Conservation (phyloP, 2,329 filamentous ascomycete genomes). For the Purpureocillium takamizusanense region DNA sequence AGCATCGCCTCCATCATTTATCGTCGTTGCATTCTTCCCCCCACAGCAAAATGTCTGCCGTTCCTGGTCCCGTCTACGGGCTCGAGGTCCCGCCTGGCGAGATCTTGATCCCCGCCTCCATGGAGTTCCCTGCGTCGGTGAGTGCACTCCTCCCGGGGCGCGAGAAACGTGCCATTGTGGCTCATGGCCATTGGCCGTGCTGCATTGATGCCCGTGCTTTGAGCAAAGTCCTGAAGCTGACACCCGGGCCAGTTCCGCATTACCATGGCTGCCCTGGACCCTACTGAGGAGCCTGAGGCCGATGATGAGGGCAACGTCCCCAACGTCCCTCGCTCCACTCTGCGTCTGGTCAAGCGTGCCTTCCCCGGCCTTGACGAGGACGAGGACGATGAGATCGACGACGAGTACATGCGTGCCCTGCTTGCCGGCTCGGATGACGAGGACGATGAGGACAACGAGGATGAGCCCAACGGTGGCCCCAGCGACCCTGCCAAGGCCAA, state of each 20-base stretch:
- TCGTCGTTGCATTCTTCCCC: background rate
- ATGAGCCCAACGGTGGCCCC: constrained; percentile 78
- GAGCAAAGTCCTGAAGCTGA: too few species aligned
- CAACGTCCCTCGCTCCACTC: constrained; percentile 65
- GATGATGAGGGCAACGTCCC: constrained; percentile 54
- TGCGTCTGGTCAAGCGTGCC: constrained; percentile 80
- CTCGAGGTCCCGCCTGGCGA: constrained; percentile 83
- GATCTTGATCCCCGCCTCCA: constrained; percentile 68
- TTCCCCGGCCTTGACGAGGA: constrained; percentile 44
- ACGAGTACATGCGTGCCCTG: constrained; percentile 52
- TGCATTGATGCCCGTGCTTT: background rate
- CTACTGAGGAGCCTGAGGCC: constrained; percentile 63
- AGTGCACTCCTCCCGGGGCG: constrained; percentile 26
- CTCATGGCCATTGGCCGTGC: background rate
- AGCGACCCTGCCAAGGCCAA: constrained; percentile 87
- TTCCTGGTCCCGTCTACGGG: constrained; percentile 78
- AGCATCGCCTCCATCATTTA: background rate
- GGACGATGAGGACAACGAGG: constrained; percentile 43
- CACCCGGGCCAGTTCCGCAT: constrained; percentile 66
- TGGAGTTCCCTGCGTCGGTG: constrained; percentile 77
- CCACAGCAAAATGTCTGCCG: constrained; percentile 41
- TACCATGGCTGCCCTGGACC: constrained; percentile 97
- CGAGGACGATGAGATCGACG: constrained; percentile 57
- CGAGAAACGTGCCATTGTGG: background rate
- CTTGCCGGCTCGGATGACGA: constrained; percentile 43